These are phyloP conservation scores for Colletotrichum brevisporum DNA, from an alignment of 2,329 filamentous ascomycete genomes.

Conservation along the genomic window DNA sequence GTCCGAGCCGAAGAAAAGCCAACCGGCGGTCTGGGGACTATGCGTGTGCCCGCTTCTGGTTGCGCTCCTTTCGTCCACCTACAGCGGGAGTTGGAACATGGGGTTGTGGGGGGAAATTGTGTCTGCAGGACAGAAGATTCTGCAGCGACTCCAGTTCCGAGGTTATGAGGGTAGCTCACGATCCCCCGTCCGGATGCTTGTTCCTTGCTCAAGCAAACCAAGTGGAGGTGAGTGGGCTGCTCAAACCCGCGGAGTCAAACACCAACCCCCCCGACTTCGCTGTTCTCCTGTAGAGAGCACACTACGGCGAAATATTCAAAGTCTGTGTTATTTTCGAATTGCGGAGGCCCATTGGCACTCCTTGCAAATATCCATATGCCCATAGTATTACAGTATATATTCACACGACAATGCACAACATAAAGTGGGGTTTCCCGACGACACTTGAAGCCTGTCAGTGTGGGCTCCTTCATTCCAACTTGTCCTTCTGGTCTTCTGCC, in stretches of 20 bases:
- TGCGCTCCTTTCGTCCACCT: constrained; percentile 29
- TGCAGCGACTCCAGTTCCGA: constrained; percentile 37
- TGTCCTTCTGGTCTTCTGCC: constrained; percentile 62
- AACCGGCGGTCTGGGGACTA: constrained; percentile 24
- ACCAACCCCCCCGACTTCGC: constrained; percentile 12
- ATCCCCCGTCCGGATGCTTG: constrained; percentile 29
- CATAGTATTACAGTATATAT: neutral
- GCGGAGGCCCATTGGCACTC: neutral
- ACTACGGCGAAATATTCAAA: neutral
- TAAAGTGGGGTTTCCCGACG: too few relatives aligned
- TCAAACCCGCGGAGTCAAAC: constrained; percentile 6
- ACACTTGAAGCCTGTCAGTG: too few relatives aligned
- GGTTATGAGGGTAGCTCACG: constrained; percentile 29
- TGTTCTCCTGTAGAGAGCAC: neutral
- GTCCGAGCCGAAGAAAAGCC: constrained; percentile 3
- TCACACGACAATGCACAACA: too few relatives aligned
- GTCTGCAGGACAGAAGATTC: constrained; percentile 40
- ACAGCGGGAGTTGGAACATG: constrained; percentile 32
- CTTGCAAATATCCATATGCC: too few relatives aligned
- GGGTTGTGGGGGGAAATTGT: constrained; percentile 34
- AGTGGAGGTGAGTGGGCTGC: constrained; percentile 36
- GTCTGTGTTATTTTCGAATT: neutral
- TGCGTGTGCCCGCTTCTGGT: constrained; percentile 23
- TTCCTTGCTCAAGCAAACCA: constrained; percentile 30
- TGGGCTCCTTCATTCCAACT: neutral